Percentiles rank a stretch among this genome's conserved stretches.
phyloP scores from a whole-genome alignment of 2,329 filamentous ascomycete species.

The Monosporascus sp. region DNA sequence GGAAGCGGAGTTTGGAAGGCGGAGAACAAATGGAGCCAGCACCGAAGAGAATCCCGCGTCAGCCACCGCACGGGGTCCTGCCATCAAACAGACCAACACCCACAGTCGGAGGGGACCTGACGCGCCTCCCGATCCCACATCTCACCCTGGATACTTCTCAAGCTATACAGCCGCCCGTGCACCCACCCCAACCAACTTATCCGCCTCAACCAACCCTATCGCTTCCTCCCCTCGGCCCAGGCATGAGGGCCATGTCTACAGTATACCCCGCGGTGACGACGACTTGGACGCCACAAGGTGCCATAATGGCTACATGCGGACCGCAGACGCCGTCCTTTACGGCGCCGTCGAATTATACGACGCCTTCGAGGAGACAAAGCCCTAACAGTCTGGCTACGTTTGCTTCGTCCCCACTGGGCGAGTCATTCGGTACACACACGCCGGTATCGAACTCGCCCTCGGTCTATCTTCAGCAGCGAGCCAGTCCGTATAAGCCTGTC shows the following conservation, averaged over 20 bases:
- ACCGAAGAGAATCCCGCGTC: slow-evolving; percentile 43
- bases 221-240: slow-evolving; percentile 56
- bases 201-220: slow-evolving; percentile 44
- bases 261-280: slow-evolving; percentile 57
- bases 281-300: slow-evolving; percentile 33
- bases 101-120: slow-evolving; percentile 20
- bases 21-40: slow-evolving; percentile 46
- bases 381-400: slow-evolving; percentile 48
- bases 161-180: slow-evolving; percentile 14
- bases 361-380: slow-evolving; percentile 49
- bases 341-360: slow-evolving; percentile 36
- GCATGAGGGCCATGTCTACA: slow-evolving; percentile 68
- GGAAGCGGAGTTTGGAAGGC: slow-evolving; percentile 50
- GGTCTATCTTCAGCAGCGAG: slow-evolving; percentile 78
- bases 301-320: slow-evolving; percentile 25
- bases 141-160: slow-evolving; percentile 58
- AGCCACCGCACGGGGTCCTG: slow-evolving; percentile 19
- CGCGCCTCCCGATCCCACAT: slow-evolving; percentile 64
- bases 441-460: slow-evolving; percentile 79
- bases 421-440: slow-evolving; percentile 54
- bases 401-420: slow-evolving; percentile 65
- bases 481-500: slow-evolving; percentile 89
- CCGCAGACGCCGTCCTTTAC: slow-evolving; percentile 26
- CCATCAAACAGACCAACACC: slow-evolving; percentile 17
- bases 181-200: slow-evolving; percentile 34